These are phyloP conservation scores for Mycena pura DNA, from an alignment of 768 basidiomycete genomes.

Conservation along the genomic window DNA sequence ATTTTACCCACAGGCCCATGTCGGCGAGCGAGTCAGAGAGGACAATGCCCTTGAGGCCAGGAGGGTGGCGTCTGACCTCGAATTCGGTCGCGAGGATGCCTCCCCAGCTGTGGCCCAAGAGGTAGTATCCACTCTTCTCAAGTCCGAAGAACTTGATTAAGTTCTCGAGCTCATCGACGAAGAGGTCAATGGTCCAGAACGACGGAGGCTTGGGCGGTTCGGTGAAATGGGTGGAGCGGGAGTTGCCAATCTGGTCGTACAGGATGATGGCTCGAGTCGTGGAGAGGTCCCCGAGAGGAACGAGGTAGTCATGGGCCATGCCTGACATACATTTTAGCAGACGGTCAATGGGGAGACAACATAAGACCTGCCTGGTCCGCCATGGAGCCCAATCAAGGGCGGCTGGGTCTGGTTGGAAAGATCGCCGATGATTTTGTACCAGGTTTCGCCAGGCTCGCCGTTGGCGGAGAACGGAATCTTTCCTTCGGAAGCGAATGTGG, in stretches of 20 bases:
- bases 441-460: conserved; percentile 42
- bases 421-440: conserved; percentile 44
- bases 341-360: neutral
- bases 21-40: conserved; percentile 40
- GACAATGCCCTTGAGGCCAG: conserved; percentile 44
- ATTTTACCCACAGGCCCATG: conserved; percentile 33
- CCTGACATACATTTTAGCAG: conserved; percentile 29
- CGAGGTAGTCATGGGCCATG: conserved; percentile 47
- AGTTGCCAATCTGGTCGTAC: conserved; percentile 60
- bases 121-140: conserved; percentile 42
- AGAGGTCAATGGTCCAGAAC: conserved; percentile 58
- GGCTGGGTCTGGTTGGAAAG: conserved; percentile 26
- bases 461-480: conserved; percentile 22
- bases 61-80: conserved; percentile 44
- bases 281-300: conserved; percentile 44
- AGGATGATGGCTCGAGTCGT: conserved; percentile 49
- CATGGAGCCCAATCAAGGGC: conserved; percentile 51
- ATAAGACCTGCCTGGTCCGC: conserved; percentile 37
- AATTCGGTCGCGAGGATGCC: conserved; percentile 56
- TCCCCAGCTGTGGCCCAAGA: conserved; percentile 67
- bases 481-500: conserved; percentile 22
- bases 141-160: conserved; percentile 51
- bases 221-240: conserved; percentile 50
- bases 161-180: conserved; percentile 60
- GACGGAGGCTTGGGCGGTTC: conserved; percentile 34